These are phyloP conservation scores for Dichomitus squalens DNA, from an alignment of 1,284 basidiomycete species.

Conservation along the genomic window DNA sequence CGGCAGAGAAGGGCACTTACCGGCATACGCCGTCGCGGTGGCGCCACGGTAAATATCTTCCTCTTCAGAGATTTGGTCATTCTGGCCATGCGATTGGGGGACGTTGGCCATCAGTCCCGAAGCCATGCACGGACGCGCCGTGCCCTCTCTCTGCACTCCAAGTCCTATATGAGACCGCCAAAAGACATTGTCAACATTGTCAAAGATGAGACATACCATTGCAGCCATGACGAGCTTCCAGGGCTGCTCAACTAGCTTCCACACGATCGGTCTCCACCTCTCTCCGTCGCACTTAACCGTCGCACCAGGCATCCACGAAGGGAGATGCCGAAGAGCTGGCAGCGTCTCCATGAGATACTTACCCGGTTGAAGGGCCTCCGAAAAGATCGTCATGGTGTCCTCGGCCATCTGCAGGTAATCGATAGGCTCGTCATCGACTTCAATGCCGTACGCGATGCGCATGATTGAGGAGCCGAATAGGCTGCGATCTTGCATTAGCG, in stretches of 20 bases:
- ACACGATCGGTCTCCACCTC: neutral
- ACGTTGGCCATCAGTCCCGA: neutral
- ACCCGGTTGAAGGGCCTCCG: slow-evolving; percentile 11
- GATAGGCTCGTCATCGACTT: slow-evolving; percentile 28
- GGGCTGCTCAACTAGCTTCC: slow-evolving; percentile 2
- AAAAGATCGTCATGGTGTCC: slow-evolving; percentile 13
- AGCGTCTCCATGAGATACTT: slow-evolving; percentile 18
- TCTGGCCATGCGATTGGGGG: neutral
- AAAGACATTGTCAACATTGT: too few relatives aligned
- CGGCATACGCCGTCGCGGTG: neutral
- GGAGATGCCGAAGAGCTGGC: slow-evolving; percentile 10
- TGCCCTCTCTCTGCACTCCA: neutral
- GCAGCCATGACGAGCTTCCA: slow-evolving; percentile 10
- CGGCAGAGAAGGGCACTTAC: too few relatives aligned
- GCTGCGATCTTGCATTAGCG: too few relatives aligned
- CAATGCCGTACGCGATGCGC: slow-evolving; percentile 36
- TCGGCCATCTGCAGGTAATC: slow-evolving; percentile 14
- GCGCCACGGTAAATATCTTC: neutral
- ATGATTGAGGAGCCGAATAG: slow-evolving; percentile 33
- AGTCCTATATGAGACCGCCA: too few relatives aligned
- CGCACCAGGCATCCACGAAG: slow-evolving; percentile 10
- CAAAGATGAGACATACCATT: too few relatives aligned
- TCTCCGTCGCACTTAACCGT: slow-evolving; percentile 13
- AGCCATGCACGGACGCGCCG: neutral
- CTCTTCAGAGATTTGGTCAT: neutral